These are phyloP conservation scores for Gryganskiella cystojenkinii DNA, from an alignment of 192 early-diverging fungal genomes.

Conservation along the genomic window DNA sequence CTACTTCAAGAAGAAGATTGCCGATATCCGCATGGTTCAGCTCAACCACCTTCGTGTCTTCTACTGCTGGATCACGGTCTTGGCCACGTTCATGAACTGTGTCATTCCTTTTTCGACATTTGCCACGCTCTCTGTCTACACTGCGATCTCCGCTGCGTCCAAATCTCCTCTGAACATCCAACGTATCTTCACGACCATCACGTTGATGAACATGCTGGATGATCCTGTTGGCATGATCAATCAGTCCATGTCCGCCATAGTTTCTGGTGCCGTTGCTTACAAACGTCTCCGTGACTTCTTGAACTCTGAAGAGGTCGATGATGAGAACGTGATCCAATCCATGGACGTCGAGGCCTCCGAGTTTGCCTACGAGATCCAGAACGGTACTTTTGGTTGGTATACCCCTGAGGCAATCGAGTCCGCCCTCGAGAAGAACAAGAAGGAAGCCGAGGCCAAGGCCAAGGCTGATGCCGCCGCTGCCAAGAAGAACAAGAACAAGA, in stretches of 20 bases:
- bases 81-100: conserved; percentile 2
- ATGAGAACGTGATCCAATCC: conserved; percentile 59
- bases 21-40: conserved; percentile 35
- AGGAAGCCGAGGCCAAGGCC: conserved; percentile 17
- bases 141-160: conserved; percentile 16
- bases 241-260: conserved; percentile 63
- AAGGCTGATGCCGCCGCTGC: neutral
- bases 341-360: conserved; percentile 10
- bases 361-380: conserved; percentile 20
- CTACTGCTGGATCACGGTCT: conserved; percentile 15
- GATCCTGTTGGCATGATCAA: conserved; percentile 76
- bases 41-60: conserved; percentile 31
- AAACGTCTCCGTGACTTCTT: conserved; percentile 73
- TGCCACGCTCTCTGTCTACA: conserved; percentile 43
- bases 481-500: conserved; percentile 19
- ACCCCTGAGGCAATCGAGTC: conserved; percentile 19
- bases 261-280: conserved; percentile 75
- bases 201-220: conserved; percentile 80
- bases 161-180: conserved; percentile 60
- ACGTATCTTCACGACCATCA: conserved; percentile 76
- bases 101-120: conserved; percentile 47
- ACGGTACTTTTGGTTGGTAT: conserved; percentile 44
- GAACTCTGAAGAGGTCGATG: conserved; percentile 75
- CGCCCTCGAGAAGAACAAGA: conserved; percentile 1
- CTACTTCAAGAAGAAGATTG: conserved; percentile 45